These are phyloP conservation scores for Coemansia sp. DNA, from an alignment of 192 early-diverging fungal species.

Conservation along the genomic window DNA sequence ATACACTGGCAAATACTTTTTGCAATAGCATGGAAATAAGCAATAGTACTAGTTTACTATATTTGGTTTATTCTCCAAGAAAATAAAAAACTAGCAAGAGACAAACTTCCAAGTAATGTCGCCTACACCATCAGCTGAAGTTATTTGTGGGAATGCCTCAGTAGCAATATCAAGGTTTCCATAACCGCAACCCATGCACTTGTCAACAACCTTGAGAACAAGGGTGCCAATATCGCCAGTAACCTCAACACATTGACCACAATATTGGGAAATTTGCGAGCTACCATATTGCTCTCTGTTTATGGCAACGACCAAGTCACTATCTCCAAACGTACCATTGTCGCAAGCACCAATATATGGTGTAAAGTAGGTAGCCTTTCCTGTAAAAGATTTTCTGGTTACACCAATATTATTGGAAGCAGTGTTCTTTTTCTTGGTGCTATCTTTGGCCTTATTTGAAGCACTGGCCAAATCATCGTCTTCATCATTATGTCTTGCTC, in stretches of 20 bases:
- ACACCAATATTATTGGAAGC: background rate
- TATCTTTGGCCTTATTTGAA: no score
- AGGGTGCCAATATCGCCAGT: slow-evolving; percentile 50
- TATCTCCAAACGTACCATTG: slow-evolving; percentile 5
- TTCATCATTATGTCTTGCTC: no score
- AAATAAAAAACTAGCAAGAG: slow-evolving; percentile 1
- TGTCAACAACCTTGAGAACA: slow-evolving; percentile 55
- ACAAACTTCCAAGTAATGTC: slow-evolving; percentile 42
- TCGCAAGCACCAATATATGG: slow-evolving; percentile 29
- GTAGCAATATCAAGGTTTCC: slow-evolving; percentile 54
- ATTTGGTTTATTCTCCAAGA: background rate
- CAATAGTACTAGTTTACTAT: no score
- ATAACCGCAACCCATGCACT: slow-evolving; percentile 45
- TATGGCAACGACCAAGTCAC: slow-evolving; percentile 36
- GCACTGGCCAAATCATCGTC: no score
- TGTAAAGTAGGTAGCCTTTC: slow-evolving; percentile 19
- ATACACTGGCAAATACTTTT: no score
- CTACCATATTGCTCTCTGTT: slow-evolving; percentile 52
- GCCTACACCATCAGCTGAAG: slow-evolving; percentile 22
- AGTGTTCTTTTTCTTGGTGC: no score
- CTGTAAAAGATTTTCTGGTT: slow-evolving; percentile 14
- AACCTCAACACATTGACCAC: slow-evolving; percentile 45
- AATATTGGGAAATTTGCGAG: slow-evolving; percentile 35
- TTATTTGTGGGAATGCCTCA: slow-evolving; percentile 44
- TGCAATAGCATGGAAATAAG: no score